Evolutionary conservation across 1,284 basidiomycete species (phyloP).

Genomic region (Agaricales sp.): DNA sequence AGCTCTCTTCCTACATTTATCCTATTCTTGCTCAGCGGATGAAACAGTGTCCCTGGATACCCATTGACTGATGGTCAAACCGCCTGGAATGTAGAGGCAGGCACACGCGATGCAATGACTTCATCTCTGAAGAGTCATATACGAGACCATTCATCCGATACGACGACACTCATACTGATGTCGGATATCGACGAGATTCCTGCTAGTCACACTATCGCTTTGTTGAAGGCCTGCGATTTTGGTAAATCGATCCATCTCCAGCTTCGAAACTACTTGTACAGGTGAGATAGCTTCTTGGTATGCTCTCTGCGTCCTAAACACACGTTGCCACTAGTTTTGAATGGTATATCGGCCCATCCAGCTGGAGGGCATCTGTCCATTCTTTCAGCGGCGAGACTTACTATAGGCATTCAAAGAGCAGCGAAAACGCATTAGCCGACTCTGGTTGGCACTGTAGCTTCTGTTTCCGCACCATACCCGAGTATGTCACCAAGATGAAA

Average conservation of each 20-base stretch:
- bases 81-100: conserved; percentile 30
- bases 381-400: conserved; percentile 27
- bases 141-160: conserved; percentile 18
- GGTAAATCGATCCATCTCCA: conserved; percentile 50
- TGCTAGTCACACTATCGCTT: conserved; percentile 38
- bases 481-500: conserved; percentile 54
- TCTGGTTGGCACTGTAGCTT: conserved; percentile 55
- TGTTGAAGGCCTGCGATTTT: conserved; percentile 51
- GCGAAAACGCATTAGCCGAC: conserved; percentile 45
- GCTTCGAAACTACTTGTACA: conserved; percentile 56
- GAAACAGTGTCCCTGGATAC: conserved; percentile 23
- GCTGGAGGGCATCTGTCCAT: conserved; percentile 49
- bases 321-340: conserved; percentile 35
- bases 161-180: conserved; percentile 45
- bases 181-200: conserved; percentile 67
- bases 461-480: conserved; percentile 52
- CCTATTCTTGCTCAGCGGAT: background rate
- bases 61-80: conserved; percentile 24
- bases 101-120: conserved; percentile 32
- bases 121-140: conserved; percentile 27
- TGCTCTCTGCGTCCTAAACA: background rate
- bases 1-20: conserved; percentile 14
- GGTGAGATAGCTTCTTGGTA: conserved; percentile 18
- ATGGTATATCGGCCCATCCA: conserved; percentile 41
- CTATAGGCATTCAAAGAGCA: conserved; percentile 49